Evolutionary conservation across 139 green algal genomes (phyloP), one percentile per base, ranked within the genome.

Genomic region (Closterium sp.): DNA sequence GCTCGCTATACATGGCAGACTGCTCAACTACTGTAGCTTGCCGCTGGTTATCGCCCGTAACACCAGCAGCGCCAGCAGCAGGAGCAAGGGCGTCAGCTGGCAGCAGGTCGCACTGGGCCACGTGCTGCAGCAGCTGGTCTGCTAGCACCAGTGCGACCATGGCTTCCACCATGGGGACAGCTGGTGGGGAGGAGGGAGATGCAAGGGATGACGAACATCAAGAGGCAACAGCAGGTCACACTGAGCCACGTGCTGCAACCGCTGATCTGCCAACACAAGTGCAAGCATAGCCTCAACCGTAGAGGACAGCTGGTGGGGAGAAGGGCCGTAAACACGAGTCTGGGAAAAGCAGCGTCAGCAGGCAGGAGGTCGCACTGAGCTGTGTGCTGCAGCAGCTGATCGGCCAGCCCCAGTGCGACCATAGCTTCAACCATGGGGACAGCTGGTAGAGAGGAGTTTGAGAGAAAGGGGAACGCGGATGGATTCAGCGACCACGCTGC

Each of bases 251-350:
- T 99, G 97, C 94, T 97, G 95, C 93, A 99, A 92, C 90, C 99
- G 95, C 92, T 99, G 98, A 95, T 99, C 98, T 1, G 96, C 97
- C 66, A 99, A 96, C 36, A 98, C 97, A 33, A 99, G 92, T 3
- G 98, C 98, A 34, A 99, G 98, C 98, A 99, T 99, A 84, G 93
- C 91, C 95, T 99, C 98, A 25, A 99, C 98, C 97, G 99, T 99
- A 31, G 98, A n/a, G 97, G 25, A 99, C 98, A 6, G 98, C 98
- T 94, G 91, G 1, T 91, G 1, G 4, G 34, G 3, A 5, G 34
- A 31, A 31, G 34, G 2, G 84, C 9, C 12, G 28, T 12, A 7
- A 25, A 84, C 0, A 34, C 0, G n/a, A 69, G 86, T 19, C 10
- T 88, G 6, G n/a, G 76, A 85, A 25, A 32, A 33, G 76, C 10